phyloP scores from a whole-genome alignment of 2,329 filamentous ascomycete genomes.

The Botryosphaeria dothidea region DNA sequence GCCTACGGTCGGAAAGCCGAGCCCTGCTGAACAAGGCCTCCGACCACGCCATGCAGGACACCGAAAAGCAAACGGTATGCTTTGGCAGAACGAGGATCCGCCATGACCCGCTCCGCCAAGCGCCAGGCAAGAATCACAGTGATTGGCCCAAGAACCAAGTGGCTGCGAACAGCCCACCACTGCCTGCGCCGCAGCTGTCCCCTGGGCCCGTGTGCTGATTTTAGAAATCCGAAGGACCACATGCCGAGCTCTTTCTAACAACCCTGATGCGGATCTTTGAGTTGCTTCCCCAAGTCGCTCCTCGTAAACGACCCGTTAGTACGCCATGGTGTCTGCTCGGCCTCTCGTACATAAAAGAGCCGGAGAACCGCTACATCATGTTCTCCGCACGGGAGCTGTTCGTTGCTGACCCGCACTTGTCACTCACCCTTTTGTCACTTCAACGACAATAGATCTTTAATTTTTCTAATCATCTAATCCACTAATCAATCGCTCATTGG shows the following conservation, averaged over 20 bases:
- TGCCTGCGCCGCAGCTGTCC: background rate
- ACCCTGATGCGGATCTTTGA: background rate
- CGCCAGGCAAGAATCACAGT: background rate
- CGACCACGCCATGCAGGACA: background rate
- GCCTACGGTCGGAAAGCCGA: background rate
- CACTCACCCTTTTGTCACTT: background rate
- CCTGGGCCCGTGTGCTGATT: conserved; percentile 6
- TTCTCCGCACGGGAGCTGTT: background rate
- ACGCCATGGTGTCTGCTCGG: background rate
- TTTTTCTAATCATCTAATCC: background rate
- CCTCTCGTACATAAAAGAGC: background rate
- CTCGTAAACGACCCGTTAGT: background rate
- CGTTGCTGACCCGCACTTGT: background rate
- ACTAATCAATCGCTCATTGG: background rate
- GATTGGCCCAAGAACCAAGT: background rate
- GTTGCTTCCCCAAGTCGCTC: background rate
- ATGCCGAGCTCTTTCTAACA: background rate
- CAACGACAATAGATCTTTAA: background rate
- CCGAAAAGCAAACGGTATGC: background rate
- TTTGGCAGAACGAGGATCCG: background rate
- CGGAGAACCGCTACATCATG: background rate
- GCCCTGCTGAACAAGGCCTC: no score
- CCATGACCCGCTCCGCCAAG: background rate
- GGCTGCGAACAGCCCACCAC: background rate
- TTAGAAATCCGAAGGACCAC: conserved; percentile 1